Evolutionary conservation across 768 basidiomycete genomes (phyloP).

Genomic region (Mycena epipterygia): DNA sequence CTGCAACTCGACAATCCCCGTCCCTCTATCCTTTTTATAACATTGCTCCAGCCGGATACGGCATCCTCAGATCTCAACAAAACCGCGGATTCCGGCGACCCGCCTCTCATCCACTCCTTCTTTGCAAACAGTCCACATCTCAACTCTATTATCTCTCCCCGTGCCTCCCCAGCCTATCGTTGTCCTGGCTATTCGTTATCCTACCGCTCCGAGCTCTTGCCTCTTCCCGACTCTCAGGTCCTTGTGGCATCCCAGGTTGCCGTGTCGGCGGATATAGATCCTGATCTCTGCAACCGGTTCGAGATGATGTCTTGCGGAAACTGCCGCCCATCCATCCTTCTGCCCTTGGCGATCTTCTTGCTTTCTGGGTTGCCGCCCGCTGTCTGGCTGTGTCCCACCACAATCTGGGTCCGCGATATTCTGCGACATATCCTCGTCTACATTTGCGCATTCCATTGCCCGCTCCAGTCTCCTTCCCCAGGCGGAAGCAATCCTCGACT

Average conservation of each 20-base stretch:
- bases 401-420: background rate
- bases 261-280: constrained; percentile 65
- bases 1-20: background rate
- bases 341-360: constrained; percentile 7
- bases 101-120: background rate
- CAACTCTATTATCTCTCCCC: constrained; percentile 39
- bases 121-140: too few relatives aligned
- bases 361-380: background rate
- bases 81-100: constrained; percentile 26
- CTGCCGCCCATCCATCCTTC: constrained; percentile 3
- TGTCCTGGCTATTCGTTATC: constrained; percentile 53
- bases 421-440: background rate
- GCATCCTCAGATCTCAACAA: constrained; percentile 25
- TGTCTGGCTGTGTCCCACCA: background rate
- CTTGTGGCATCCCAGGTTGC: constrained; percentile 55
- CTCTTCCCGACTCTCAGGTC: constrained; percentile 45
- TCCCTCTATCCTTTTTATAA: constrained; percentile 23
- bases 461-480: background rate
- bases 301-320: background rate
- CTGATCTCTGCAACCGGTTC: constrained; percentile 44
- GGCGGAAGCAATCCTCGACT: constrained; percentile 26
- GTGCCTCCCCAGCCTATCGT: constrained; percentile 54
- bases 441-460: background rate
- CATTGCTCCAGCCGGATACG: constrained; percentile 9
- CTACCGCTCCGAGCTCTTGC: constrained; percentile 61